Conservation (phyloP, 139 green algal species). For the Chlamydomonas schloesseri region DNA sequence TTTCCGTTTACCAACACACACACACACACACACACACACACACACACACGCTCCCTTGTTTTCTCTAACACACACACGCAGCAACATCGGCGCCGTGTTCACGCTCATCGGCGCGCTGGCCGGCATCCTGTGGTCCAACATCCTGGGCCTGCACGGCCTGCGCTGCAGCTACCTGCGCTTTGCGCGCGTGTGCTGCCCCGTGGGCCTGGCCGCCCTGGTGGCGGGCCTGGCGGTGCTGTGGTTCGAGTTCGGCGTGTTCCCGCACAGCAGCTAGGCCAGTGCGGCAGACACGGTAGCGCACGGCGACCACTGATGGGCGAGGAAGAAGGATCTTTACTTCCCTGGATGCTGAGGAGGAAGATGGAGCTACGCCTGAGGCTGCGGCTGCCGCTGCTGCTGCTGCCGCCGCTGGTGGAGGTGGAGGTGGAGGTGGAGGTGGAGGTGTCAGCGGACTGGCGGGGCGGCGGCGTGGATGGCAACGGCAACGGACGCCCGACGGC, state of each 20-base stretch:
- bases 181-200: conserved; percentile 44
- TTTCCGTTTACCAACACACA: too few species aligned
- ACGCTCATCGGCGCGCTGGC: conserved; percentile 65
- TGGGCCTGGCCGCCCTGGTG: conserved; percentile 31
- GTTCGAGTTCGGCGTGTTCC: conserved; percentile 42
- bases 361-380: too few species aligned
- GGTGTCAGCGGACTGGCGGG: too few species aligned
- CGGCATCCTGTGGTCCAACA: conserved; percentile 67
- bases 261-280: neutral
- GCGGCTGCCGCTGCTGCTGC: too few species aligned
- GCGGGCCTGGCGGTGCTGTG: conserved; percentile 51
- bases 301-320: too few species aligned
- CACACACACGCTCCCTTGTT: neutral
- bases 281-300: too few species aligned
- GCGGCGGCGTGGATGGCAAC: too few species aligned
- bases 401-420: too few species aligned
- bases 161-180: conserved; percentile 46
- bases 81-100: conserved; percentile 63
- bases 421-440: too few species aligned
- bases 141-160: conserved; percentile 11
- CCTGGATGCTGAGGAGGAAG: too few species aligned
- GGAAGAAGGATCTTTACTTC: too few species aligned
- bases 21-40: neutral
- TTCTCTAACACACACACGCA: neutral
- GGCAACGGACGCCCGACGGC: too few species aligned